A percentile compares a stretch with the other conserved stretches of the same genome.
Evolutionary conservation across 495 filamentous ascomycete genomes (phyloP).

Genomic region (Viridothelium virens): DNA sequence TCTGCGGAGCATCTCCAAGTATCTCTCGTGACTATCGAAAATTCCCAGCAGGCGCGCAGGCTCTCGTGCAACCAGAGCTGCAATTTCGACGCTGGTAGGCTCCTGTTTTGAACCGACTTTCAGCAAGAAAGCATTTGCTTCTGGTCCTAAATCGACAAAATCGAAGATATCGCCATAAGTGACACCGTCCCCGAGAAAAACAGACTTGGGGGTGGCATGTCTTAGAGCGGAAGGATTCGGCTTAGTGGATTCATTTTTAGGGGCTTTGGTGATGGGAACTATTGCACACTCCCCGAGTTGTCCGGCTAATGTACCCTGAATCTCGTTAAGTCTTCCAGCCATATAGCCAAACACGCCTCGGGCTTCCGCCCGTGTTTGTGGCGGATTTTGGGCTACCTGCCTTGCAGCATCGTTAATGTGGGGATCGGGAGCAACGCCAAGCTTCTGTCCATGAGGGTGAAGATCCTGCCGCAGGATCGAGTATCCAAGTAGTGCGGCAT

Average conservation of each 20-base stretch:
- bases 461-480: slow-evolving; percentile 65
- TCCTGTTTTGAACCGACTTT: slow-evolving; percentile 83
- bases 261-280: slow-evolving; percentile 22
- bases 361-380: slow-evolving; percentile 54
- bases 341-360: slow-evolving; percentile 72
- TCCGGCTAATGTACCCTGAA: slow-evolving; percentile 52
- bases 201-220: slow-evolving; percentile 55
- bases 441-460: slow-evolving; percentile 65
- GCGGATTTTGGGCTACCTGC: slow-evolving; percentile 60
- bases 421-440: slow-evolving; percentile 76
- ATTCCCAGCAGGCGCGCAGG: slow-evolving; percentile 70
- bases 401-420: slow-evolving; percentile 66
- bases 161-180: slow-evolving; percentile 86
- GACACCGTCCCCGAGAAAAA: slow-evolving; percentile 67
- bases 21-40: slow-evolving; percentile 73
- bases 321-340: slow-evolving; percentile 62
- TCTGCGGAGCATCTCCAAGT: slow-evolving; percentile 68
- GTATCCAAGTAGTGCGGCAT: slow-evolving; percentile 69
- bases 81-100: slow-evolving; percentile 78
- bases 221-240: slow-evolving; percentile 29
- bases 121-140: slow-evolving; percentile 81
- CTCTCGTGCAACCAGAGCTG: slow-evolving; percentile 65
- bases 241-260: background rate
- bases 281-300: slow-evolving; percentile 45
- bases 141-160: slow-evolving; percentile 84